Conservation (phyloP, 2,329 filamentous ascomycete species). For the Fusarium newnesense region DNA sequence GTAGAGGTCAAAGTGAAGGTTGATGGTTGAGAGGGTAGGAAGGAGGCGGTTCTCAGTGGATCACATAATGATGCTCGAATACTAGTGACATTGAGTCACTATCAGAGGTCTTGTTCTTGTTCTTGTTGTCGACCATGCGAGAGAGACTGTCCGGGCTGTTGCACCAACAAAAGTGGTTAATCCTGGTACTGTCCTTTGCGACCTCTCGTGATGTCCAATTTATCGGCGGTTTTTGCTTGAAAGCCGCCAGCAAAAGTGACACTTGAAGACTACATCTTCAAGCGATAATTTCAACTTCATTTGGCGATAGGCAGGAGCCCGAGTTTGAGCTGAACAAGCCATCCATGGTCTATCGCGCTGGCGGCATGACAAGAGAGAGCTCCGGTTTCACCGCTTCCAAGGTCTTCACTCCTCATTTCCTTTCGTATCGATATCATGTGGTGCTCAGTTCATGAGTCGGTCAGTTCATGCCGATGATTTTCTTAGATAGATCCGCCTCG, state of each 20-base stretch:
- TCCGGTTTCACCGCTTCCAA: neutral
- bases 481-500: too few species aligned
- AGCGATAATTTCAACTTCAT: neutral
- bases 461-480: too few species aligned
- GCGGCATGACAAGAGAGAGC: neutral
- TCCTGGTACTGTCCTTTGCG: neutral
- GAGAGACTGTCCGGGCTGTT: neutral
- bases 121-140: neutral
- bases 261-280: rapidly evolving
- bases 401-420: neutral
- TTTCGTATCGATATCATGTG: rapidly evolving
- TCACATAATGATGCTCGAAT: rapidly evolving
- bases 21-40: neutral
- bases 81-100: neutral
- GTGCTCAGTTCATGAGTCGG: rapidly evolving
- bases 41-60: neutral
- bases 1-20: neutral
- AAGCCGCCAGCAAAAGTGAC: too few species aligned
- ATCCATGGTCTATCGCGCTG: too few species aligned
- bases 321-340: neutral
- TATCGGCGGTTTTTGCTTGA: too few species aligned
- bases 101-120: neutral
- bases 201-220: neutral
- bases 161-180: neutral
- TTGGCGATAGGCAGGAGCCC: neutral